Base-by-base conservation (phyloP, 1,139 yeast genomes). In the Candida pseudocylindracea region DNA sequence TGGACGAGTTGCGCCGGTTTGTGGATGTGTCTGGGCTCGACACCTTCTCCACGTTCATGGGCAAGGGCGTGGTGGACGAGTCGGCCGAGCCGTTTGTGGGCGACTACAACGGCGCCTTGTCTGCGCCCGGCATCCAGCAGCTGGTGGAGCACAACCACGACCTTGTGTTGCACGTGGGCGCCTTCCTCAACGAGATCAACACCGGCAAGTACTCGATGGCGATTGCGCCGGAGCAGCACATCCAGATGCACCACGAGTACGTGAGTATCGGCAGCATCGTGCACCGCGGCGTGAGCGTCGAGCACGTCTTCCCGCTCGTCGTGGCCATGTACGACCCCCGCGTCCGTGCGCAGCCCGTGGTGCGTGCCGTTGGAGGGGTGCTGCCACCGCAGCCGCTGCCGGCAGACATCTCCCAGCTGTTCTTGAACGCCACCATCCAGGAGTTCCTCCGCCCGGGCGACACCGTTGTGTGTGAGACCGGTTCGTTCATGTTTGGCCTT, bases 401-500 rank as follows among this genome's bases (percentile, higher is more conserved):
- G 6, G 20, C 20, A 4, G 20, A 15, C 20, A 15, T 15, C 6
- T 15, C 20, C 6, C 20, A 15, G 20, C 20, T 15, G 20, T 15
- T 15, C 20, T 15, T 15, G 20, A 15, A 15, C 20, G 4, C 20
- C 20, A 15, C 20, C 20, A 15, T 15, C 20, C 20, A 15, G 20
- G 29, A 32, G 7, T 54, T 55, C 39, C 45, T 79, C 30, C 53
- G 58, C 42, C 68, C 72, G 26, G 61, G 67, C 41, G 93, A 80
- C 46, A 58, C 72, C 24, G 46, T 81, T 10, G 60, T 81, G 30
- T 61, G 69, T 31, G 94, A 83, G 42, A 75, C 91, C 5, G 80
- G 93, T 36, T 70, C 93, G 2, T 67, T 76, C 48, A 66, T 72
- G 48, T 79, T 79, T 52, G 78, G 72, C 2, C 45, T 72, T 30